A percentile compares a stretch with the other conserved stretches of the same genome.
Conservation (phyloP, 345 rosid genomes). For the Triadica sebifera region DNA sequence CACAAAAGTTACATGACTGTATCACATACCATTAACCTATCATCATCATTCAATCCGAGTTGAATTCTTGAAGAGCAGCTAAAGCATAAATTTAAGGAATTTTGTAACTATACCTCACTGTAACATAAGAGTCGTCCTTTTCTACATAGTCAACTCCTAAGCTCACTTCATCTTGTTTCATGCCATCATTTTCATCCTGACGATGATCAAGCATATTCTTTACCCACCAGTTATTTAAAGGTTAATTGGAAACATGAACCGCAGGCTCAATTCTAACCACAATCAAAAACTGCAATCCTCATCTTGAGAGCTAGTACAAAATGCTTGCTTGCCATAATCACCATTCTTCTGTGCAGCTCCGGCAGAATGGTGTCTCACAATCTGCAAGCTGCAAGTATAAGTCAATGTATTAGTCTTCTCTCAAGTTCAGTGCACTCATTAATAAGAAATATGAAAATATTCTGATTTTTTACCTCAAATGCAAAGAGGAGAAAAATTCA, state of each 20-base stretch:
- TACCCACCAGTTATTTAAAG: conserved; percentile 38
- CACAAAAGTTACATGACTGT: background rate
- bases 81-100: conserved; percentile 11
- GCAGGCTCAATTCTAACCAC: conserved; percentile 14
- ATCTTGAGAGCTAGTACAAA: no score
- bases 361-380: conserved; percentile 95
- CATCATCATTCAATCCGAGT: background rate
- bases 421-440: background rate
- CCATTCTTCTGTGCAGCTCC: conserved; percentile 82
- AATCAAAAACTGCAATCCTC: conserved; percentile 16
- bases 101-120: conserved; percentile 61
- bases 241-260: background rate
- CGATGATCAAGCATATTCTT: conserved; percentile 98
- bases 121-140: conserved; percentile 63
- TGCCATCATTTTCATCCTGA: conserved; percentile 76
- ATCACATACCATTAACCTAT: background rate
- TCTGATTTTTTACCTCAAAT: background rate
- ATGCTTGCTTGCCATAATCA: conserved; percentile 94
- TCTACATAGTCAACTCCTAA: conserved; percentile 59
- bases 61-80: background rate
- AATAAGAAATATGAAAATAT: background rate
- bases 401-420: background rate
- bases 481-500: background rate
- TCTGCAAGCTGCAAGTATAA: conserved; percentile 66
- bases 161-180: conserved; percentile 66